These are phyloP conservation scores for Lyophyllum atratum DNA, from an alignment of 768 basidiomycete species.

Conservation along the genomic window DNA sequence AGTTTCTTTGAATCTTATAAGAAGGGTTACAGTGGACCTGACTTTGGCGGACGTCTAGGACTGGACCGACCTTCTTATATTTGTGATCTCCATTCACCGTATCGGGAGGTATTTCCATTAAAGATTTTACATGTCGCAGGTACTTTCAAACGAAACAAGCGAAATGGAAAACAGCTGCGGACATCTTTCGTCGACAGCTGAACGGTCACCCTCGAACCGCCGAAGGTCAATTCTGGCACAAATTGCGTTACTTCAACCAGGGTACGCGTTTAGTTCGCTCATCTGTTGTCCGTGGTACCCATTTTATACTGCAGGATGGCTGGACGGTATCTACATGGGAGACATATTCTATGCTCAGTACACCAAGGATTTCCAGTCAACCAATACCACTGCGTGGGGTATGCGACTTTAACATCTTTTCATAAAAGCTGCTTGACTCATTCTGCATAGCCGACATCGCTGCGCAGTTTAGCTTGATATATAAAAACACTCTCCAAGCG, in stretches of 20 bases:
- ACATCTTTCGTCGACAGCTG: constrained; percentile 39
- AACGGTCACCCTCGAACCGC: constrained; percentile 45
- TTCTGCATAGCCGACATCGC: constrained; percentile 14
- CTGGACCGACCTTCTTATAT: constrained; percentile 41
- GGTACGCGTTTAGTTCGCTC: constrained; percentile 21
- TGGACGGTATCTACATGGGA: constrained; percentile 50
- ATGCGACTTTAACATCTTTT: constrained; percentile 5
- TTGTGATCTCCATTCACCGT: constrained; percentile 26
- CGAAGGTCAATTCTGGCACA: constrained; percentile 51
- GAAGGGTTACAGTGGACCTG: neutral
- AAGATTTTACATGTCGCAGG: constrained; percentile 17
- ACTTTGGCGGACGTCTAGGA: constrained; percentile 19
- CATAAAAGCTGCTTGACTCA: constrained; percentile 22
- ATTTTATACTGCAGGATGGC: constrained; percentile 33
- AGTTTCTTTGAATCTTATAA: too few species aligned
- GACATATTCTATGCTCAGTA: constrained; percentile 46
- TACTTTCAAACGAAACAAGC: constrained; percentile 31
- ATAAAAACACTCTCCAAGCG: constrained; percentile 8
- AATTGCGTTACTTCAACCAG: constrained; percentile 42
- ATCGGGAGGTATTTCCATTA: constrained; percentile 35
- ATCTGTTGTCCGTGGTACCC: neutral
- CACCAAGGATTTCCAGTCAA: constrained; percentile 34
- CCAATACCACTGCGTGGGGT: constrained; percentile 42
- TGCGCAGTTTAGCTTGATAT: constrained; percentile 4
- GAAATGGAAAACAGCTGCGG: constrained; percentile 45